Percentiles rank a stretch among this genome's conserved stretches.
These are phyloP conservation scores for Gracilaria gracilis DNA, from an alignment of 23 red algal species.

Conservation along the genomic window DNA sequence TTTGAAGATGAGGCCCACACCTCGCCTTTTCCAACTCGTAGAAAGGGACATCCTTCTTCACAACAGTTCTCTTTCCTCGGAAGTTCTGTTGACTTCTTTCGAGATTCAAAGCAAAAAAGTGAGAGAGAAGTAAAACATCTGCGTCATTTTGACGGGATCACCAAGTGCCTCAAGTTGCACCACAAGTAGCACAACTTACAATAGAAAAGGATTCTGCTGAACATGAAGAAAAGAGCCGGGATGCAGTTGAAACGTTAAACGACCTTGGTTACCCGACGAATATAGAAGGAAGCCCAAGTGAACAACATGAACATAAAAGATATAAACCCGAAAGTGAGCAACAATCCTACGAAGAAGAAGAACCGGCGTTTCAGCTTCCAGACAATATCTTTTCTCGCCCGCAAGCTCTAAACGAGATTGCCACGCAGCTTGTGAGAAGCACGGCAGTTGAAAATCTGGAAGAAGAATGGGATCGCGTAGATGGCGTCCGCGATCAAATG, in stretches of 20 bases:
- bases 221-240: not conserved
- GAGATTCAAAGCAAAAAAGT: not conserved
- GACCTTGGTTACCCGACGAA: not conserved
- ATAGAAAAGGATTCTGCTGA: not conserved
- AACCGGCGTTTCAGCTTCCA: slow-evolving; percentile 14
- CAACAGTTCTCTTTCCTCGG: not conserved
- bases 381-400: slow-evolving; percentile 24
- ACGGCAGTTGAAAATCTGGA: not conserved
- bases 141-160: not conserved
- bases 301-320: not conserved
- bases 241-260: not conserved
- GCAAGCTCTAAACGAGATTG: not conserved
- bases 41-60: not conserved
- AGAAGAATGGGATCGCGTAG: slow-evolving; percentile 31
- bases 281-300: not conserved
- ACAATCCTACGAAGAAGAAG: not conserved
- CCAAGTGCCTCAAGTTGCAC: not conserved
- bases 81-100: not conserved
- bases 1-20: not conserved
- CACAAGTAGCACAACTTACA: not conserved
- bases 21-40: not conserved
- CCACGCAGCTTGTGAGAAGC: not conserved
- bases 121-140: not conserved
- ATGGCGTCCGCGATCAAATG: slow-evolving; percentile 46
- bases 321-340: not conserved